Evolutionary conservation across 2,329 filamentous ascomycete genomes (phyloP).

Genomic region (Pyrenochaeta sp.): DNA sequence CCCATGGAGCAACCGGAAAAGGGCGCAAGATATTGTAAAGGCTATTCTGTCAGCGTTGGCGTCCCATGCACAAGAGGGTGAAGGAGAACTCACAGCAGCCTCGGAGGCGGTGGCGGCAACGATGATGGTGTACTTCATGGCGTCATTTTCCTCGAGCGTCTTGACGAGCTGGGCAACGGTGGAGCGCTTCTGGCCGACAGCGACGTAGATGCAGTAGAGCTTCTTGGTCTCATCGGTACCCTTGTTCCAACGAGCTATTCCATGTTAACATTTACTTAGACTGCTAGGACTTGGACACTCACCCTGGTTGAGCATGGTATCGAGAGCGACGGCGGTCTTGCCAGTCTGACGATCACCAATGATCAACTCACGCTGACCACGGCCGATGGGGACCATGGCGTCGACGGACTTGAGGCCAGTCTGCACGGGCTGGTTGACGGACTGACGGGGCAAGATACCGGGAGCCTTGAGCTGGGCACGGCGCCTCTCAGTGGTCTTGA

Average conservation of each 20-base stretch:
- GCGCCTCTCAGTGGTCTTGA: conserved; percentile 89
- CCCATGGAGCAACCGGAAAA: conserved; percentile 72
- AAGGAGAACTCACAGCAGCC: no score
- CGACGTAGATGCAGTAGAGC: conserved; percentile 99
- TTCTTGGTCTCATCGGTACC: conserved; percentile 90
- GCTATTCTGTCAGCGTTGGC: no score
- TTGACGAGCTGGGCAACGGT: conserved; percentile 99
- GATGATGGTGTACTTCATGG: conserved; percentile 96
- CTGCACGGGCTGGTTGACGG: conserved; percentile 98
- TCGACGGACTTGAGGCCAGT: conserved; percentile 99
- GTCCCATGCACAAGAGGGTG: no score
- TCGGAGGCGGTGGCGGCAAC: conserved; percentile 97
- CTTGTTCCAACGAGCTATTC: conserved; percentile 96
- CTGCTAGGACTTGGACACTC: no score
- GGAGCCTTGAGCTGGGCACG: conserved; percentile 99
- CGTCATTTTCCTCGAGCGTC: conserved; percentile 99
- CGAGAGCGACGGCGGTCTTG: conserved; percentile 98
- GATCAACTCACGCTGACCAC: conserved; percentile 99
- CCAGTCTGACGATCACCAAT: conserved; percentile 99
- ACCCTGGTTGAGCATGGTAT: conserved; percentile 99
- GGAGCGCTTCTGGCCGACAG: conserved; percentile 98
- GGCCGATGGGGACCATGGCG: conserved; percentile 99
- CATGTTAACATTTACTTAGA: no score
- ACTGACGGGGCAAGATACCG: conserved; percentile 94
- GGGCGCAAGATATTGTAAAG: conserved; percentile 87